Conservation (phyloP, 1,284 basidiomycete species). For the Papiliotrema flavescens region DNA sequence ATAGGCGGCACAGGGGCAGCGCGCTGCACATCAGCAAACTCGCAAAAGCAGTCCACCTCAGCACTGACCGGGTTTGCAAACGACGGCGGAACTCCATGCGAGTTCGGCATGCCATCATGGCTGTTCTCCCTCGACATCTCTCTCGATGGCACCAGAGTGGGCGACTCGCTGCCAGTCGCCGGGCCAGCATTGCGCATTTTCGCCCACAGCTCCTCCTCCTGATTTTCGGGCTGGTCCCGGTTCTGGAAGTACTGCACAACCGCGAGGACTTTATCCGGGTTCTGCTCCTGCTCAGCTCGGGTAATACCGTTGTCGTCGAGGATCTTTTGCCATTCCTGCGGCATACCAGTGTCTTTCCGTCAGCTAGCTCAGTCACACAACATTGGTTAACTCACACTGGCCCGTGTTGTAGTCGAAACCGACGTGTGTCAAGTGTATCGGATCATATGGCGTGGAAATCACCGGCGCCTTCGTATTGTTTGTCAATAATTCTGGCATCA, state of each 20-base stretch:
- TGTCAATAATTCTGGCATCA: constrained; percentile 65
- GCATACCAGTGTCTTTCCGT: constrained; percentile 72
- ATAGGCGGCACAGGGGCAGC: constrained; percentile 37
- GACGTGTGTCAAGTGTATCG: constrained; percentile 99
- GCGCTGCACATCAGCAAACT: constrained; percentile 12
- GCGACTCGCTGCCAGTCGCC: constrained; percentile 16
- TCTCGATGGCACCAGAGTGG: background rate
- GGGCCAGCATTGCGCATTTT: constrained; percentile 58
- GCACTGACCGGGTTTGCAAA: constrained; percentile 37
- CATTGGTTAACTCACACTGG: constrained; percentile 57
- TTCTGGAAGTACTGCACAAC: constrained; percentile 85
- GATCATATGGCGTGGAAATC: constrained; percentile 96
- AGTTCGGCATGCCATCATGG: constrained; percentile 26
- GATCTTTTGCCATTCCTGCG: constrained; percentile 98
- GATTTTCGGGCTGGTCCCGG: constrained; percentile 33
- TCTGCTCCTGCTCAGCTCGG: constrained; percentile 90
- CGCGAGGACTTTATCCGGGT: constrained; percentile 95
- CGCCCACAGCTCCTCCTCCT: constrained; percentile 64
- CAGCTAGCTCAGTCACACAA: background rate
- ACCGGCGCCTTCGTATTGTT: constrained; percentile 65
- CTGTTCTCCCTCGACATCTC: constrained; percentile 46
- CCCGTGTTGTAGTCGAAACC: constrained; percentile 99
- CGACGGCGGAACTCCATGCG: too few species aligned
- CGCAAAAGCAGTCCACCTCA: background rate
- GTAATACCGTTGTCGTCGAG: constrained; percentile 96